A percentile compares a stretch with the other conserved stretches of the same genome.
Evolutionary conservation across 2,329 filamentous ascomycete species (phyloP).

Genomic region (Knufia fluminis): DNA sequence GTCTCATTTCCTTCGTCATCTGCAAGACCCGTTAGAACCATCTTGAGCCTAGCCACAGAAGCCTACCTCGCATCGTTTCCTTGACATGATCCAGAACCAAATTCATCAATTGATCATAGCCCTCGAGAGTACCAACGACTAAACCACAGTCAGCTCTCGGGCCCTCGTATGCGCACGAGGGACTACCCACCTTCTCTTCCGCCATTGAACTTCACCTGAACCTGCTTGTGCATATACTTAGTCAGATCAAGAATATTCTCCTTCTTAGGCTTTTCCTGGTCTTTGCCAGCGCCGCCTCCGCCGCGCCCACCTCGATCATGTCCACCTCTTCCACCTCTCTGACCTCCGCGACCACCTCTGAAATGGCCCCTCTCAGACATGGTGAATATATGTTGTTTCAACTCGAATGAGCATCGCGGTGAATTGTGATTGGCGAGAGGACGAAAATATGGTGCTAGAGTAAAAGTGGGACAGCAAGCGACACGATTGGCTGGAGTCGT

Average conservation of each 20-base stretch:
- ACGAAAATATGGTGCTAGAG: neutral
- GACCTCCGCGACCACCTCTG: constrained; percentile 33
- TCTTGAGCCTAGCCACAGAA: neutral
- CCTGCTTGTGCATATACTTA: constrained; percentile 96
- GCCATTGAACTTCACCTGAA: constrained; percentile 93
- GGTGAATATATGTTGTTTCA: constrained; percentile 11
- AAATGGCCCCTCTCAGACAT: constrained; percentile 45
- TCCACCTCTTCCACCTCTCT: constrained; percentile 24
- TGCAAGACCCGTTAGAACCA: constrained; percentile 32
- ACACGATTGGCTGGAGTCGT: neutral
- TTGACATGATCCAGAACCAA: constrained; percentile 90
- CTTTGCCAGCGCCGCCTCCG: constrained; percentile 38
- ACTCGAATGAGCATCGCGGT: neutral
- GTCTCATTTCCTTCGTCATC: constrained; percentile 89
- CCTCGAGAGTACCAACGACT: constrained; percentile 87
- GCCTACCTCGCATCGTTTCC: constrained; percentile 72
- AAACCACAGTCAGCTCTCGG: constrained; percentile 11
- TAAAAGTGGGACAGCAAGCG: neutral
- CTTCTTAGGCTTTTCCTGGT: constrained; percentile 79
- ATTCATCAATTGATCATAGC: constrained; percentile 97
- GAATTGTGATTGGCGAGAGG: constrained; percentile 7
- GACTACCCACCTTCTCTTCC: constrained; percentile 66
- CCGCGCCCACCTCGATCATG: constrained; percentile 30
- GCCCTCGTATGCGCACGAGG: neutral
- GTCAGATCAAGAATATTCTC: constrained; percentile 93